Percentiles rank a stretch among this genome's conserved stretches.
phyloP scores from a whole-genome alignment of 345 rosid species.

The Hibiscus mutabilis region DNA sequence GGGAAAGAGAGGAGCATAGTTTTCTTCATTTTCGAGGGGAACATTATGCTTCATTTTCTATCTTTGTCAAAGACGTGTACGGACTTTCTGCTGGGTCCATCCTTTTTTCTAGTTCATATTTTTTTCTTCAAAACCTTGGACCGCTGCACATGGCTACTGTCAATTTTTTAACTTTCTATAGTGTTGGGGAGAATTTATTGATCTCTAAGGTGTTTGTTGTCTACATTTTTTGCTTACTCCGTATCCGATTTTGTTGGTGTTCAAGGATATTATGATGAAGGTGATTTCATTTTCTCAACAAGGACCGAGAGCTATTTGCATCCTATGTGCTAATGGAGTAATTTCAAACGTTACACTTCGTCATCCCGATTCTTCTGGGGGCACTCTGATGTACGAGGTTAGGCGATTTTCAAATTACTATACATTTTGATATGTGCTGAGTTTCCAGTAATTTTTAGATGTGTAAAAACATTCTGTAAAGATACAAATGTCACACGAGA shows the following conservation, averaged over 20 bases:
- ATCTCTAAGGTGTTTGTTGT: not conserved
- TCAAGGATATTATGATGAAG: constrained; percentile 74
- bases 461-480: not conserved
- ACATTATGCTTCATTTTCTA: not conserved
- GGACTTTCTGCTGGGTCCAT: not conserved
- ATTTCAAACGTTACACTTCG: constrained; percentile 75
- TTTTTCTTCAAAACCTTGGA: not conserved
- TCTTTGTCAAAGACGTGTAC: not conserved
- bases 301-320: constrained; percentile 81
- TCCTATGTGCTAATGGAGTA: constrained; percentile 69
- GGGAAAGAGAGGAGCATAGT: not conserved
- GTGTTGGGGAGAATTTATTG: not conserved
- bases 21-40: not conserved
- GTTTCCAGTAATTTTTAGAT: not conserved
- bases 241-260: constrained; percentile 13
- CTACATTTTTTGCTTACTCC: not conserved
- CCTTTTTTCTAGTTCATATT: not conserved
- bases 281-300: constrained; percentile 80
- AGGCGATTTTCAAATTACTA: constrained; percentile 4
- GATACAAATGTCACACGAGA: not conserved
- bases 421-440: not conserved
- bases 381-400: constrained; percentile 81
- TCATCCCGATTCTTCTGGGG: constrained; percentile 79
- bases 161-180: too few species aligned
- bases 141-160: not conserved